Evolutionary conservation across 768 basidiomycete genomes (phyloP), one percentile per base, ranked within the genome.

Genomic region (Amanita pseudoporphyria): DNA sequence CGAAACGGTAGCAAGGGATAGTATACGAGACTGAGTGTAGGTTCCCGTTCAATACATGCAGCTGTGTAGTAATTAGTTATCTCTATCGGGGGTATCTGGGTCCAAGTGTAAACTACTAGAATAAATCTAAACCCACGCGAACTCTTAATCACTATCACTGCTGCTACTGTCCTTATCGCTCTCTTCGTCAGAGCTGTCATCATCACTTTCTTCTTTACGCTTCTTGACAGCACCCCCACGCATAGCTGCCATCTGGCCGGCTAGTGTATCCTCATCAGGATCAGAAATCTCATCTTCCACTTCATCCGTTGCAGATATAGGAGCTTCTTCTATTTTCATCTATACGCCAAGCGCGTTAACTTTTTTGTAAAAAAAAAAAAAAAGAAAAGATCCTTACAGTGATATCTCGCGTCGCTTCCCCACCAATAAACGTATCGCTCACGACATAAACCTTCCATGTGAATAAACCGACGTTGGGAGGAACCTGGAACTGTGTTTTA

Each of bases 221-320:
- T 79, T 84, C 76, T 91, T 96, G 52, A 95, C 90, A 16, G 77
- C 57, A 3, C 83, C 87, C 3, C 94, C 94, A 38, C 87, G 81
- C 90, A 99, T 91, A 38, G 82, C 81, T 5, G 94, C 93, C 90
- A 98, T 95, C 71, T 99, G 96, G 6, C 96, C 96, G 4, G 93
- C 96, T 45, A 98, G 69, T 21, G 86, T 79, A 64, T 98, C 96
- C 65, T 98, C 96, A 26, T 98, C 96, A 0, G 96, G 96, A 43
- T 98, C 96, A 0, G 93, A 96, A 55, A 98, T 99, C 52, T 96
- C 94, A 60, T 97, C 93, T 31, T 95, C 94, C 18, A 69, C 69
- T 24, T 67, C 76, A 49, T 76, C 62, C 35, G 84, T 84, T 5
- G 82, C 81, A 0, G 69, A 68, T 1, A 71, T 71, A 9, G 82